Conservation (phyloP, 108 stramenopile species). For the Conticribra guillardii region DNA sequence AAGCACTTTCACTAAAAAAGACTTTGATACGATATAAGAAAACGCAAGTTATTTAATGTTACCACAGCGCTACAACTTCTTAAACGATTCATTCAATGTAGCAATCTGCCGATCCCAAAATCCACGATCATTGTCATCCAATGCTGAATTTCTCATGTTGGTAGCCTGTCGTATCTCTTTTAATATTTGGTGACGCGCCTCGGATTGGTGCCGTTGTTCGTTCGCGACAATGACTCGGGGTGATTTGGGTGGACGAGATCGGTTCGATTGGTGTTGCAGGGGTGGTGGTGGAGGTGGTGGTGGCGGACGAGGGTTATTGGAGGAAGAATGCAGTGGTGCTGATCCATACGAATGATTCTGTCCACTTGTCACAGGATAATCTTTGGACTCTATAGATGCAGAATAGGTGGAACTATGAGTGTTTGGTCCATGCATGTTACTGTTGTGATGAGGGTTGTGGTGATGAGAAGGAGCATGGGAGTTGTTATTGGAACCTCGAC, state of each 20-base stretch:
- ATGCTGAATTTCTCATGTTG: conserved; percentile 44
- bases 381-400: too few species aligned
- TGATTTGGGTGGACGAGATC: conserved; percentile 6
- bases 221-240: conserved; percentile 15
- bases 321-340: too few species aligned
- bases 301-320: too few species aligned
- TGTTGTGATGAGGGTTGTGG: not conserved
- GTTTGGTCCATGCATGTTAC: too few species aligned
- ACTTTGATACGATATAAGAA: not conserved
- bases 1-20: not conserved
- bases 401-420: too few species aligned
- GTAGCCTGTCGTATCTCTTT: conserved; percentile 53
- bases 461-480: not conserved
- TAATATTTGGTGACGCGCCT: conserved; percentile 51
- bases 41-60: not conserved
- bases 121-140: conserved; percentile 33
- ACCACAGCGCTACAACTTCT: conserved; percentile 27
- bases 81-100: conserved; percentile 46
- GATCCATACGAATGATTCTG: too few species aligned
- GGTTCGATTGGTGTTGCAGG: not conserved
- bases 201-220: conserved; percentile 30
- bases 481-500: not conserved
- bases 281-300: too few species aligned
- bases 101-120: conserved; percentile 63
- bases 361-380: too few species aligned